Conservation (phyloP, 1,284 basidiomycete species). For the Phlebopus sp. region DNA sequence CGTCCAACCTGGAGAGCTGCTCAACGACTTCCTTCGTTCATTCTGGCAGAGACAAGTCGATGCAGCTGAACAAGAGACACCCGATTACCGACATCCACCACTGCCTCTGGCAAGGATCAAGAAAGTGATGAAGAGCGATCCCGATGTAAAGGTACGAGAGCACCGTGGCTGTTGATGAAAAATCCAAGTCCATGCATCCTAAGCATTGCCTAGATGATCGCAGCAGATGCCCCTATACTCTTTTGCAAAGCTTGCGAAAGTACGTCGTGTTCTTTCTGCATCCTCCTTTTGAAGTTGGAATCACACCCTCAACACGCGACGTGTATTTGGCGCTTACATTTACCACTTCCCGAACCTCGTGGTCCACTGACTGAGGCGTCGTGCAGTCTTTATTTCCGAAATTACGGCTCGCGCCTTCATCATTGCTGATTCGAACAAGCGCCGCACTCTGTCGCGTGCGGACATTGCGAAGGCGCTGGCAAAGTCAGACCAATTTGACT, state of each 20-base stretch:
- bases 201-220: constrained; percentile 75
- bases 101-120: constrained; percentile 91
- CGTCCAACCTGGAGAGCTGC: constrained; percentile 72
- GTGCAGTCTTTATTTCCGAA: constrained; percentile 88
- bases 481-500: constrained; percentile 92
- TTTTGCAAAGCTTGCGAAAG: constrained; percentile 97
- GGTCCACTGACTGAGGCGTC: constrained; percentile 3
- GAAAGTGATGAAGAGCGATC: constrained; percentile 98
- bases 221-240: constrained; percentile 89
- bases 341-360: neutral
- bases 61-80: constrained; percentile 76
- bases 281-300: constrained; percentile 3
- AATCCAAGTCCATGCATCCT: neutral
- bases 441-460: constrained; percentile 84
- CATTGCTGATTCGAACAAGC: constrained; percentile 89
- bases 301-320: neutral
- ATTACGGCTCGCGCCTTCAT: constrained; percentile 93
- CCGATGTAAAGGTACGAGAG: constrained; percentile 79
- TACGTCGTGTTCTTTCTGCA: constrained; percentile 45
- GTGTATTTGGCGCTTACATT: neutral
- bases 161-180: neutral
- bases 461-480: constrained; percentile 89
- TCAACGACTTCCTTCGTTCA: constrained; percentile 72
- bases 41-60: constrained; percentile 86
- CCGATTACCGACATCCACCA: constrained; percentile 82